Conservation (phyloP, 495 filamentous ascomycete genomes). For the Neurospora cerealis region DNA sequence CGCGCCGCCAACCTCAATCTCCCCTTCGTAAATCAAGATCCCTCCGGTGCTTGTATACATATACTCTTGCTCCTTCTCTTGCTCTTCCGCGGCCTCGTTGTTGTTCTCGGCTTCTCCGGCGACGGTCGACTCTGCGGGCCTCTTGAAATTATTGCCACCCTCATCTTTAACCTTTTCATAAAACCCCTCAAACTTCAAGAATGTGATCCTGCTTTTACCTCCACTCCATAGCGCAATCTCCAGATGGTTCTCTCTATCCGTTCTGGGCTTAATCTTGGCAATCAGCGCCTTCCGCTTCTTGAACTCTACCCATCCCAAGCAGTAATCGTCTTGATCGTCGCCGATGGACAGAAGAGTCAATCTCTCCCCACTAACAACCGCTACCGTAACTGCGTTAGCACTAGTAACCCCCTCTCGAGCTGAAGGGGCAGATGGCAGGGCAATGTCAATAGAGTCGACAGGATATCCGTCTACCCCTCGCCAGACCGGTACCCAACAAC, state of each 20-base stretch:
- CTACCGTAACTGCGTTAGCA: background rate
- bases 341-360: background rate
- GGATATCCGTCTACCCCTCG: background rate
- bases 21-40: background rate
- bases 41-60: background rate
- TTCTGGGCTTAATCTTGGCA: background rate
- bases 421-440: background rate
- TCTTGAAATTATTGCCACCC: background rate
- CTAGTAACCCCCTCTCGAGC: background rate
- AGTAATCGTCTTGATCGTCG: background rate
- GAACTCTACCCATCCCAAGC: background rate
- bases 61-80: background rate
- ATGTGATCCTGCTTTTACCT: background rate
- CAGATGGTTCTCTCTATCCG: background rate
- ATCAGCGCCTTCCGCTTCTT: background rate
- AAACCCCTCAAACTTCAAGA: background rate
- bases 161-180: background rate
- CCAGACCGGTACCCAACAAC: background rate
- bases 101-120: background rate
- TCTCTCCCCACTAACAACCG: background rate
- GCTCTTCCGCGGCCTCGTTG: background rate
- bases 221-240: background rate
- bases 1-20: background rate
- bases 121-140: background rate
- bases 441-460: background rate